Evolutionary conservation across 768 basidiomycete species (phyloP), one percentile per base, ranked within the genome.

Genomic region (Auricularia sp.): DNA sequence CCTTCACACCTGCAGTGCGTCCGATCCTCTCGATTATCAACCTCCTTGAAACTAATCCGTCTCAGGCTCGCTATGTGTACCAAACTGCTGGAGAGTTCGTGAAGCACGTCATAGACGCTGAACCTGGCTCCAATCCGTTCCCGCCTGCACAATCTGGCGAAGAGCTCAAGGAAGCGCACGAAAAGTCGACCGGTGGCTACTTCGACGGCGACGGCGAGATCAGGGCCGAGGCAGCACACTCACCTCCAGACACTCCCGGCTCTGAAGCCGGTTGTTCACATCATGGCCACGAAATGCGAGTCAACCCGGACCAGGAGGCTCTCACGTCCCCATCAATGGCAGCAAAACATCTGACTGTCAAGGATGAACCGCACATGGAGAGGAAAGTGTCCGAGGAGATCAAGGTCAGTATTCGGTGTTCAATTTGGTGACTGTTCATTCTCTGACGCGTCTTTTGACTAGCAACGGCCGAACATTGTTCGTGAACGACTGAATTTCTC

Each of bases 51-150:
- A 45, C 13, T 39, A 24, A 67, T 16, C 29, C 29, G 2, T 29
- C 29, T 89, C 47, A 86, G 2, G 89, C 82, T 7, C 92, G 91
- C 70, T 92, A 81, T 69, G 91, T 89, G 70, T 90, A 86, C 74
- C 34, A 66, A 3, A 87, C 92, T 62, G 88, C 90, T 21, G 47
- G 47, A 16, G 78, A 77, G 7, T 92, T 92, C 72, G 80, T 77
- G 67, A 88, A 84, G 69, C 78, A 86, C 61, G 83, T 88, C 24
- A 89, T 87, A 0, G 83, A 71, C 35, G 47, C 14, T 1, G 47
- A 21, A 18, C 47, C 14, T 21, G 21, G 47, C 16, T 18, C 18
- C 7, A 21, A 51, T 18, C 47, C 47, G 10, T 51, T 51, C 47
- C 47, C 47, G 8, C 47, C 47, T 18, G 16, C 47, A 18, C 47